Base-by-base conservation (phyloP, 139 green algal species). In the Chlorella ohadii region DNA sequence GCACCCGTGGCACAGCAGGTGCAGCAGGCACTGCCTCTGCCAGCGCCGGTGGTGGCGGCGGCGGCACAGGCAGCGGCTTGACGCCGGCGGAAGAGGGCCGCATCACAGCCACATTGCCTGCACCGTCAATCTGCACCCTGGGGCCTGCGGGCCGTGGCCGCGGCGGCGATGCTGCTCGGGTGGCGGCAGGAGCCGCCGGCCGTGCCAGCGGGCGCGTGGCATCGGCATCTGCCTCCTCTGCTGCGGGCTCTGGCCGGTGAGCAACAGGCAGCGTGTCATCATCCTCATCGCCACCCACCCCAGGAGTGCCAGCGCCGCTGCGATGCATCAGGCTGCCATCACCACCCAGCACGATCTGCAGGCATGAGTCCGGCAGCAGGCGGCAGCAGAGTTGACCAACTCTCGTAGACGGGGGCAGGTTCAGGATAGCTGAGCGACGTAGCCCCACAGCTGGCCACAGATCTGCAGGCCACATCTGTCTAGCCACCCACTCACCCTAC, bases 31-130 rank as follows among this genome's bases (percentile, higher is more conserved):
- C 33, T 9, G 59, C 61, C 57, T 68, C 56, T 36, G 59, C 22
- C 13, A 88, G 47, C 6, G 72, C 34, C 15, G 85, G 78, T 2
- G 84, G 86, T 9, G 86, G 86, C 0, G 86, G 80, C n/a, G 86
- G 81, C 36, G 86, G 81, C 33, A 86, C 86, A 0, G 78, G 86
- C 68, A 78, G 78, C 78, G 78, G 28, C n/a, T 74, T 83, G 78
- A 34, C 19, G 39, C 63, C 67, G 15, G 78, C 63, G 0, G 63
- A 25, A 22, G 61, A 33, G 9, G 78, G 38, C 31, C 63, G 78
- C 41, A 72, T 41, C 31, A 83, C 63, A 16, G 39, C 41, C 25
- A 78, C 83, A 34, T 87, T 83, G 27, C 83, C 83, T 3, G 64
- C 34, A 7, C 83, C 44, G 36, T 87, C 83, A 28, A 87, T 87